Evolutionary conservation across 306 rosid genomes (phyloP).

Genomic region (Benincasa hispida): DNA sequence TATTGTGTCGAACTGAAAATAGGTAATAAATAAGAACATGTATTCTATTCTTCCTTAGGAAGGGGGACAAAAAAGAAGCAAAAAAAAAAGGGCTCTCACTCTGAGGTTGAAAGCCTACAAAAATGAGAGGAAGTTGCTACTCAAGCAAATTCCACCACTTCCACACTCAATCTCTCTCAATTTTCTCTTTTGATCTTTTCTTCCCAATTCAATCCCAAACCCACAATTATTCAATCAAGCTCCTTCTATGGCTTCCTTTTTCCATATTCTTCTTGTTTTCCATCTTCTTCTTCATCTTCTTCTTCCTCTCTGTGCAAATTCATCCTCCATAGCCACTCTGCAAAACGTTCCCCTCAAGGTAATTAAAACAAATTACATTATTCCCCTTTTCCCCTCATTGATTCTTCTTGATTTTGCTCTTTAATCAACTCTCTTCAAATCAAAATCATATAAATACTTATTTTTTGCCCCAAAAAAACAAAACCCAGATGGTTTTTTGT

Average conservation of each 20-base stretch:
- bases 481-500: background rate
- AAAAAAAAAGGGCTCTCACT: background rate
- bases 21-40: background rate
- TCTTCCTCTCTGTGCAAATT: constrained; percentile 15
- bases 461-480: background rate
- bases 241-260: constrained; percentile 40
- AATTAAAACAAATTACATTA: background rate
- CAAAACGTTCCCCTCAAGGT: constrained; percentile 64
- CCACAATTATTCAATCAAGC: background rate
- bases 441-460: background rate
- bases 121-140: background rate
- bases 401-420: background rate
- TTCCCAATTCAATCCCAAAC: background rate
- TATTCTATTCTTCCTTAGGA: constrained; percentile 3
- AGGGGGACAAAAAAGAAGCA: background rate
- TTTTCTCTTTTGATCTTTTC: background rate
- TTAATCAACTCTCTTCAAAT: background rate
- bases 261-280: constrained; percentile 9
- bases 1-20: no score
- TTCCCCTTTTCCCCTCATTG: background rate
- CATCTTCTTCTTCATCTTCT: constrained; percentile 10
- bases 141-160: background rate
- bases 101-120: background rate
- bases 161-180: constrained; percentile 1
- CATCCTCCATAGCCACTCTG: constrained; percentile 10